A percentile compares a stretch with the other conserved stretches of the same genome.
Evolutionary conservation across 208 protist genomes (phyloP).

Genomic region (Leishmania amazonensis): DNA sequence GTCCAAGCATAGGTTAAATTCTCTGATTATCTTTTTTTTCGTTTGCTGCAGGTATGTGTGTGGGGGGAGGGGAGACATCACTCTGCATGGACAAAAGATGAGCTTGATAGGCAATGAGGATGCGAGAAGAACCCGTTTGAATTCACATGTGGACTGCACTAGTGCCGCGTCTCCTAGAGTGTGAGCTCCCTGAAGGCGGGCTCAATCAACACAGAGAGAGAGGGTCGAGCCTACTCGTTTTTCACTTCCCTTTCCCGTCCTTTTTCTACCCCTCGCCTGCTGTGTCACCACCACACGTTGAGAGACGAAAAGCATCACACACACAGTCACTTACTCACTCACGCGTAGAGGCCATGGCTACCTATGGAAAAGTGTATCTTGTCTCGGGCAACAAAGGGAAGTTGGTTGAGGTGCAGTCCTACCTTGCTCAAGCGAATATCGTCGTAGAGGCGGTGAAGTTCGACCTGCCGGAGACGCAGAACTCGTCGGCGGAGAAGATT

Average conservation of each 20-base stretch:
- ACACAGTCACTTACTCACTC: background rate
- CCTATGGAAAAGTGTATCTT: conserved; percentile 35
- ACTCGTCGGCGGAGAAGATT: conserved; percentile 86
- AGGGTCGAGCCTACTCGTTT: background rate
- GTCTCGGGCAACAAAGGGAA: conserved; percentile 99
- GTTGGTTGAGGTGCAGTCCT: conserved; percentile 91
- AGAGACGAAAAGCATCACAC: background rate
- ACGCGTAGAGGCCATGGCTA: conserved; percentile 24
- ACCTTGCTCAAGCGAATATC: conserved; percentile 50
- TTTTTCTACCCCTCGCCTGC: background rate
- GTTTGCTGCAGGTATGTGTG: background rate
- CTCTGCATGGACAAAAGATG: background rate
- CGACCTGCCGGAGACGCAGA: conserved; percentile 96
- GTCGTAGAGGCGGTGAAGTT: conserved; percentile 68
- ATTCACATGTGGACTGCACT: background rate
- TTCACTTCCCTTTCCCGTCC: background rate
- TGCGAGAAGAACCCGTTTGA: background rate
- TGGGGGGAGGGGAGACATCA: background rate
- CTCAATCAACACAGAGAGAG: background rate
- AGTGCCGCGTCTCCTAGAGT: background rate
- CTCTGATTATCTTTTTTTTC: background rate
- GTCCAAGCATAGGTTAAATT: background rate
- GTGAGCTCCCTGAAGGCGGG: background rate
- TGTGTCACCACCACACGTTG: background rate
- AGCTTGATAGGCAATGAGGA: background rate